Evolutionary conservation across 257 asterid species (phyloP), one percentile per base, ranked within the genome.

Genomic region (Gentiana straminea): DNA sequence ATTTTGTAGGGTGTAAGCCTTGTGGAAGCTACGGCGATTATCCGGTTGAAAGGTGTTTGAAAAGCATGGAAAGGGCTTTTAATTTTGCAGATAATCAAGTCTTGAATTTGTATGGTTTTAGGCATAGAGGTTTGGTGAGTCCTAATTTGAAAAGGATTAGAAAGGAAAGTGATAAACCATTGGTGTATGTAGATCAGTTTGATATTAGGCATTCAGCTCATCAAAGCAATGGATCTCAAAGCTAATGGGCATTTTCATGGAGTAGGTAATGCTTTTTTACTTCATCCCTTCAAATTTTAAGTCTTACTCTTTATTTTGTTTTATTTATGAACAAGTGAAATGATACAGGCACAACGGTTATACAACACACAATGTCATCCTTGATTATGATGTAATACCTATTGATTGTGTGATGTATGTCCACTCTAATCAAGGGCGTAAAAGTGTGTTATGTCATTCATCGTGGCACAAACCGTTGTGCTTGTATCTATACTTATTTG

Each of bases 1-100:
- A 90, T 81, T 90, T 90, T 68, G 97, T 89, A 33, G 97, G 97
- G 7, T 89, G 97, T 72, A 89, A 89, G 78, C 95, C 95, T 32
- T 89, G 97, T 57, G 94, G 94, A 46, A 86, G 93, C 75, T 86
- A 81, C 13, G 97, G 95, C 70, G 95, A 89, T 70, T 89, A 89
- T 67, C 88, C 97, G 0, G 93, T 77, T 12, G 86, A 82, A 76
- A 78, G 83, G 70, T 90, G 98, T 73, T 73, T 90, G 84, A 90
- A 75, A 79, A 80, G 82, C 60, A 84, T 90, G 95, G 94, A 90
- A 71, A 86, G 94, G 61, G 94, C 96, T 73, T 90, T 84, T 73
- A 90, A 90, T 75, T 84, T 90, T 68, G 98, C 95, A 0, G 98
- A 90, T 65, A 84, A 90, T 73, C 98, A 90, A 63, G 91, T 90